Evolutionary conservation across 2,329 filamentous ascomycete genomes (phyloP).

Genomic region (Claviceps fusiformis): DNA sequence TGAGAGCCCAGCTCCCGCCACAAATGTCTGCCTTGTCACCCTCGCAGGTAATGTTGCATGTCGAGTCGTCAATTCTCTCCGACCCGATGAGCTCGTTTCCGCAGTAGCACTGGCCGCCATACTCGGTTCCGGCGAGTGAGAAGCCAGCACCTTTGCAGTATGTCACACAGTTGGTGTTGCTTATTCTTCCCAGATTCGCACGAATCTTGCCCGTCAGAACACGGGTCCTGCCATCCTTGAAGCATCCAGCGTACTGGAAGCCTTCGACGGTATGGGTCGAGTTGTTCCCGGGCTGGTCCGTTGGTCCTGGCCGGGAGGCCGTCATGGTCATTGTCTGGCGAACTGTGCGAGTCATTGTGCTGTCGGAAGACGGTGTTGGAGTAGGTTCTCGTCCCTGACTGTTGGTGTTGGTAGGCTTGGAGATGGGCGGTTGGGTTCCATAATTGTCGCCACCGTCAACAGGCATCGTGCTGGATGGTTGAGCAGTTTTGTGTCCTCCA

Average conservation of each 20-base stretch:
- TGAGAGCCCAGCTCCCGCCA: slow-evolving; percentile 34
- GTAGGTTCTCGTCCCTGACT: slow-evolving; percentile 1
- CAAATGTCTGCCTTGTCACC: slow-evolving; percentile 34
- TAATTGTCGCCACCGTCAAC: not conserved
- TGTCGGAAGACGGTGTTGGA: slow-evolving; percentile 11
- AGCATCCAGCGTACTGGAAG: slow-evolving; percentile 31
- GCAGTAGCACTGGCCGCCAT: slow-evolving; percentile 40
- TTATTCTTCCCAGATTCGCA: slow-evolving; percentile 28
- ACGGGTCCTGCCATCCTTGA: slow-evolving; percentile 23
- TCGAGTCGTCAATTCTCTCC: slow-evolving; percentile 27
- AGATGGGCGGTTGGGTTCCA: not conserved
- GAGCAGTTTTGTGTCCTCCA: not conserved
- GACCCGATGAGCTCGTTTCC: slow-evolving; percentile 22
- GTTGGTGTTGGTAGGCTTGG: not conserved
- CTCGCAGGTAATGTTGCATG: slow-evolving; percentile 32
- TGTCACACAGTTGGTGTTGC: slow-evolving; percentile 31
- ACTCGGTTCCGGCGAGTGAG: slow-evolving; percentile 36
- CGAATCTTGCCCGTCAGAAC: slow-evolving; percentile 26
- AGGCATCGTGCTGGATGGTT: not conserved
- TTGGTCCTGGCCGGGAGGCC: slow-evolving; percentile 10
- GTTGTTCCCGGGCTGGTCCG: slow-evolving; percentile 4
- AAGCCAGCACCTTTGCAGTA: slow-evolving; percentile 31
- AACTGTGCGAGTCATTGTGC: slow-evolving; percentile 23
- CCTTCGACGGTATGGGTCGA: slow-evolving; percentile 10
- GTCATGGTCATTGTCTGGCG: slow-evolving; percentile 34